Conservation (phyloP, 176 grass and related monocot genomes). For the Musa beccarii region DNA sequence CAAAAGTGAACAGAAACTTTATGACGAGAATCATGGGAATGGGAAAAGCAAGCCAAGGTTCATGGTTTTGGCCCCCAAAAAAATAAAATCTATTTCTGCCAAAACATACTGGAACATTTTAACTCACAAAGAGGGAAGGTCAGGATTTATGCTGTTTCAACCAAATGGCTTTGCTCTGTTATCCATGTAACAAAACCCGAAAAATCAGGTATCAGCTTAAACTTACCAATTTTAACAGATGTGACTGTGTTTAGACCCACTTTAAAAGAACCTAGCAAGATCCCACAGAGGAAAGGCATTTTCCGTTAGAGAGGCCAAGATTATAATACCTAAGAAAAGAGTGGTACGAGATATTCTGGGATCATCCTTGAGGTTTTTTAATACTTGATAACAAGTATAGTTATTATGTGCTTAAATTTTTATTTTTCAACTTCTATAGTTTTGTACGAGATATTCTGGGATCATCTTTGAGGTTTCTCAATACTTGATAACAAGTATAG, state of each 20-base stretch:
- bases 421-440: background rate
- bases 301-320: constrained; percentile 11
- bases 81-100: too few relatives aligned
- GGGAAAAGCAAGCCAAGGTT: too few relatives aligned
- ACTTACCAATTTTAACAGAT: too few relatives aligned
- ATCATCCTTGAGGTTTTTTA: background rate
- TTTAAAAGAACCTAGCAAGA: background rate
- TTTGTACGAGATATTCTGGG: background rate
- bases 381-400: background rate
- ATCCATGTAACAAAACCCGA: background rate
- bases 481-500: background rate
- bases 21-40: too few relatives aligned
- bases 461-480: background rate
- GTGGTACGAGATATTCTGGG: background rate
- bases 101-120: too few relatives aligned
- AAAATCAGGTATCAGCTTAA: background rate
- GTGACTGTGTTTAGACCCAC: background rate
- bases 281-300: constrained; percentile 17
- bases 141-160: background rate
- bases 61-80: too few relatives aligned
- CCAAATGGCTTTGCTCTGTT: background rate
- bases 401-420: background rate
- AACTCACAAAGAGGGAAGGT: too few relatives aligned
- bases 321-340: background rate
- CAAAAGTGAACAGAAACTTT: too few relatives aligned